These are phyloP conservation scores for Fusarium beomiforme DNA, from an alignment of 2,329 filamentous ascomycete genomes.

Conservation along the genomic window DNA sequence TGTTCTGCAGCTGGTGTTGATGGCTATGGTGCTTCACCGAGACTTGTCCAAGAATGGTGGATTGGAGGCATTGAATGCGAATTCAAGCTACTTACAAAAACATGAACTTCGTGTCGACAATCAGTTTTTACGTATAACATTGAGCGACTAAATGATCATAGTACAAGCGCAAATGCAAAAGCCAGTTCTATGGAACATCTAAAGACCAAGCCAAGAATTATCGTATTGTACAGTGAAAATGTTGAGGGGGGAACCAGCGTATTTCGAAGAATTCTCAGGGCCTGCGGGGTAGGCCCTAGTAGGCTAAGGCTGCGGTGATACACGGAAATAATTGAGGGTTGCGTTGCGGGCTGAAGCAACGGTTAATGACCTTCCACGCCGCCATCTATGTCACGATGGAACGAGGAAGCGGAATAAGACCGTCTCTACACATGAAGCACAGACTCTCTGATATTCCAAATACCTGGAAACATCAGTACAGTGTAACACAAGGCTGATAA, in stretches of 20 bases:
- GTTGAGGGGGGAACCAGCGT: not conserved
- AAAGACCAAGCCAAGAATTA: not conserved
- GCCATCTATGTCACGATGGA: not conserved
- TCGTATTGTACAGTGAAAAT: not conserved
- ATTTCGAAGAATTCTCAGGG: not conserved
- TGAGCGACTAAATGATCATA: too few relatives aligned
- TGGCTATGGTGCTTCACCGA: fast-evolving
- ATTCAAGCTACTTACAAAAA: too few relatives aligned
- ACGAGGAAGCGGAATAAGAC: not conserved
- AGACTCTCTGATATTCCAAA: not conserved
- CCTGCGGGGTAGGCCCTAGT: not conserved
- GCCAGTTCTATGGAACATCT: too few relatives aligned
- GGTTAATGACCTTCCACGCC: not conserved
- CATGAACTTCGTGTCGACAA: not conserved
- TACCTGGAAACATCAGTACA: not conserved
- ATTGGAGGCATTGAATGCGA: not conserved
- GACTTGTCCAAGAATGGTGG: fast-evolving
- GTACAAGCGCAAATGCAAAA: too few relatives aligned
- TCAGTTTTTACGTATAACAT: too few relatives aligned
- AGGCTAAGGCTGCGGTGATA: not conserved
- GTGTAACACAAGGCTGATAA: not conserved
- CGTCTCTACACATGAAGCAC: not conserved
- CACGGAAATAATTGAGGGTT: not conserved
- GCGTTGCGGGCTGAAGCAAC: not conserved
- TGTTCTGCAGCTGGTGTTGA: not conserved